Base-by-base conservation (phyloP, 2,329 filamentous ascomycete species). In the Sphaerulina vaccinii region DNA sequence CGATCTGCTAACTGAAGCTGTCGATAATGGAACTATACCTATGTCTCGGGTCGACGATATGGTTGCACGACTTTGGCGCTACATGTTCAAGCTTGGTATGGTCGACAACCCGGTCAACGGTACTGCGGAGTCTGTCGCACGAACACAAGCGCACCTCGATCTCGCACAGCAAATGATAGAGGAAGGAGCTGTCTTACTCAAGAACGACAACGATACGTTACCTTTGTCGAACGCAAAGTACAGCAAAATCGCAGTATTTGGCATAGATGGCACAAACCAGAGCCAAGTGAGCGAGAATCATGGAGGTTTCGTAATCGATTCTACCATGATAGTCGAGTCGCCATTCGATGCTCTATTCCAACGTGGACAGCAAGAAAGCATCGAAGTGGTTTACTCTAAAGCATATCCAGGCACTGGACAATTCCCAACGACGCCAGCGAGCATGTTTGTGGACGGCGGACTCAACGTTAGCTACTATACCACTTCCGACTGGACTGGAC, bases 221-320 rank as follows among this genome's bases (percentile, higher is more conserved):
- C 46, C 46, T 3, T 16, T 42, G 5, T 6, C 24, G 9, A 7
- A 24, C 3, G 18, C 6, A n/a, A 33, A 49, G 18, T 49, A 49
- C 23, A 38, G 18, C 13, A 49, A 49, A 16, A 49, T 49, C 15
- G 37, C 37, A 11, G 37, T 42, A 6, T 49, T 42, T 18, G 46
- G 46, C 18, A 18, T 35, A 19, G 46, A 49, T 40, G 46, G 33
- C 23, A 49, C 46, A 19, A 49, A 49, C 13, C 46, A 49, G 29
- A 51, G 39, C n/a, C 48, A 51, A 32, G 51, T 33, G n/a, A 8
- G 27, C 18, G 51, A 53, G 24, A 54, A 54, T 32, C 51, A 54
- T 27, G 46, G 46, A 15, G 51, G 51, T n/a, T 54, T 54, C 38
- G 45, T 54, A 13, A 54, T 49, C n/a, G 51, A 54, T 15, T 49